These are phyloP conservation scores for Amanita pseudoporphyria DNA, from an alignment of 768 basidiomycete species.

Conservation along the genomic window DNA sequence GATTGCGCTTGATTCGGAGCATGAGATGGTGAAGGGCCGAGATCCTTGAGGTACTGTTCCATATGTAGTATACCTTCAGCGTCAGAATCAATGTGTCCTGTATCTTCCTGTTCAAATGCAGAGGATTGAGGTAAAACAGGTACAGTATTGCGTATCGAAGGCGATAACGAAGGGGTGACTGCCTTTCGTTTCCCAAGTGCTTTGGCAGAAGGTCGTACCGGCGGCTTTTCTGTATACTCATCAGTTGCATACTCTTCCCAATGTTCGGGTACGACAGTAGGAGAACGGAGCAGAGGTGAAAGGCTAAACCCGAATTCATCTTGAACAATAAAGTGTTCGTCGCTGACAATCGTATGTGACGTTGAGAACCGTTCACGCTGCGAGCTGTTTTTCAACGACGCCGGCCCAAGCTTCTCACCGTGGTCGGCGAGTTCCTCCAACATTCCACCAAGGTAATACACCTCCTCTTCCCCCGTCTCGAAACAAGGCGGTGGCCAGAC, in stretches of 20 bases:
- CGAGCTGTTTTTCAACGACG: not conserved
- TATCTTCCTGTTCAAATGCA: not conserved
- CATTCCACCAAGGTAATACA: slow-evolving; percentile 6
- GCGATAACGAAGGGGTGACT: slow-evolving; percentile 3
- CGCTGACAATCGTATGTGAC: not conserved
- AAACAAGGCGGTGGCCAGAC: slow-evolving; percentile 5
- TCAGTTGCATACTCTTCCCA: not conserved
- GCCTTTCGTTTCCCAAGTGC: slow-evolving; percentile 24
- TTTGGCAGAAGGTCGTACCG: slow-evolving; percentile 20
- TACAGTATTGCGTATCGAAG: not conserved
- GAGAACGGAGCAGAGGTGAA: not conserved
- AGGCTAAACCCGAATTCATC: not conserved
- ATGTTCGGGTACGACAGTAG: not conserved
- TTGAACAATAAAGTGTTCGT: not conserved
- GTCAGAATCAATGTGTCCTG: not conserved
- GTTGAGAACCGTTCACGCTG: not conserved
- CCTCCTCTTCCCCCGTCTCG: not conserved
- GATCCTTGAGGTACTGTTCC: slow-evolving; percentile 4
- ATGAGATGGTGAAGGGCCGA: not conserved
- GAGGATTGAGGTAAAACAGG: not conserved
- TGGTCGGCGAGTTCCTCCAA: not conserved
- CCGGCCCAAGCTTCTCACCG: not conserved
- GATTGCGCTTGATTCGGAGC: not conserved
- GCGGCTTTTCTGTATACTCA: not conserved
- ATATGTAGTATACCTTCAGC: not conserved